These are phyloP conservation scores for Prunella vulgaris DNA, from an alignment of 257 asterid genomes.

Conservation along the genomic window DNA sequence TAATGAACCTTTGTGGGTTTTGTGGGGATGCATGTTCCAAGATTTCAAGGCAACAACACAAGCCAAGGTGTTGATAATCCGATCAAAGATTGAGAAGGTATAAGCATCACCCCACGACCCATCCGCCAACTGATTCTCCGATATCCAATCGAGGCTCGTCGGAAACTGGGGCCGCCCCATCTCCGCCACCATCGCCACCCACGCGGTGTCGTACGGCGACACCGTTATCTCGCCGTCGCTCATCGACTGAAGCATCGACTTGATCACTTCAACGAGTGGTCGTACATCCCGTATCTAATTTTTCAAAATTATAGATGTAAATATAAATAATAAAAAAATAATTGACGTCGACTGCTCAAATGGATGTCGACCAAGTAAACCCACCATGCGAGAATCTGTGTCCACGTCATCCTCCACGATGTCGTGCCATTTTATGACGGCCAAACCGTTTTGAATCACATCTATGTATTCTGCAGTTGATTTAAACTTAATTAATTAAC, in stretches of 20 bases:
- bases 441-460: slow-evolving; percentile 45
- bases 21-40: slow-evolving; percentile 57
- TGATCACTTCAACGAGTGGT: slow-evolving; percentile 28
- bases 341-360: too few species aligned
- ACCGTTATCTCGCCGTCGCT: slow-evolving; percentile 71
- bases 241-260: slow-evolving; percentile 50
- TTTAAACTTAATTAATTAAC: background rate
- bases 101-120: slow-evolving; percentile 87
- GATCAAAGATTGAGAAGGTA: slow-evolving; percentile 56
- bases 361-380: background rate
- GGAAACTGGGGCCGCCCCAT: slow-evolving; percentile 63
- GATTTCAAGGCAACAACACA: slow-evolving; percentile 70
- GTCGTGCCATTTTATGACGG: slow-evolving; percentile 50
- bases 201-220: slow-evolving; percentile 94
- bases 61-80: slow-evolving; percentile 76
- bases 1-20: slow-evolving; percentile 38
- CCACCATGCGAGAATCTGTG: slow-evolving; percentile 33
- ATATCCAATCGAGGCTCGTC: slow-evolving; percentile 64
- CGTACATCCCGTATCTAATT: slow-evolving; percentile 21
- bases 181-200: slow-evolving; percentile 85
- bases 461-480: slow-evolving; percentile 34
- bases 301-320: too few species aligned
- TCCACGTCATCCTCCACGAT: slow-evolving; percentile 40
- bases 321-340: too few species aligned
- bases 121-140: slow-evolving; percentile 58